Conservation (phyloP, 2,329 filamentous ascomycete genomes). For the Hypocrella siamensis region DNA sequence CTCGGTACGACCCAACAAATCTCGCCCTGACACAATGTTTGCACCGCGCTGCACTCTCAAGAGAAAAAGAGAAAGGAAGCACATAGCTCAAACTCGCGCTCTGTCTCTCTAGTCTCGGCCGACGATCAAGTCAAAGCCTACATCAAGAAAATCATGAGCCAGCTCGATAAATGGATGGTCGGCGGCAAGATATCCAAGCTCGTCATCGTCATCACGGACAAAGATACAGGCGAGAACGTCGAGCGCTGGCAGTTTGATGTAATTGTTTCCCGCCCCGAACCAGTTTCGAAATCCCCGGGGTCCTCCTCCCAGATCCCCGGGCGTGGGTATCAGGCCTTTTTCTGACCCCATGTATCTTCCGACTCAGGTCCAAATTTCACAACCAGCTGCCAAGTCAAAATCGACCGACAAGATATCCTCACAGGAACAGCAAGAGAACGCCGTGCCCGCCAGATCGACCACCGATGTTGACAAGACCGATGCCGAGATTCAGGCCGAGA, state of each 20-base stretch:
- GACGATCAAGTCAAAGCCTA: conserved; percentile 98
- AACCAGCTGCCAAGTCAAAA: conserved; percentile 17
- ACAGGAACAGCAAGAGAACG: conserved; percentile 58
- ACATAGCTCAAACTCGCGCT: too few relatives aligned
- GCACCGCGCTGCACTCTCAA: too few relatives aligned
- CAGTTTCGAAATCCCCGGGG: too few relatives aligned
- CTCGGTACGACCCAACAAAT: conserved; percentile 58
- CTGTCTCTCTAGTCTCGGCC: conserved; percentile 65
- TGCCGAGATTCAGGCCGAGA: conserved; percentile 84
- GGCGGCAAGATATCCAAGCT: conserved; percentile 94
- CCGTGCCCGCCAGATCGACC: conserved; percentile 14
- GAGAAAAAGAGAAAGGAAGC: too few relatives aligned
- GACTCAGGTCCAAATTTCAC: conserved; percentile 11
- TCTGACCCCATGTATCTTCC: neutral
- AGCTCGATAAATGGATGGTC: conserved; percentile 95
- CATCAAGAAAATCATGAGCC: conserved; percentile 98
- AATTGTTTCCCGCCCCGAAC: conserved; percentile 9
- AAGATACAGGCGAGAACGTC: conserved; percentile 90
- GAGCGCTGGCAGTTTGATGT: conserved; percentile 98
- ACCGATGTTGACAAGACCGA: conserved; percentile 64
- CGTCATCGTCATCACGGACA: conserved; percentile 90
- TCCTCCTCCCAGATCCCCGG: too few relatives aligned
- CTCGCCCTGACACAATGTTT: too few relatives aligned
- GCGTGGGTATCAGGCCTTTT: neutral
- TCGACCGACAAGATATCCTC: conserved; percentile 21